Percentiles rank a stretch among this genome's conserved stretches.
Conservation (phyloP, 1,139 yeast genomes). For the Arxiozyma slooffiae region DNA sequence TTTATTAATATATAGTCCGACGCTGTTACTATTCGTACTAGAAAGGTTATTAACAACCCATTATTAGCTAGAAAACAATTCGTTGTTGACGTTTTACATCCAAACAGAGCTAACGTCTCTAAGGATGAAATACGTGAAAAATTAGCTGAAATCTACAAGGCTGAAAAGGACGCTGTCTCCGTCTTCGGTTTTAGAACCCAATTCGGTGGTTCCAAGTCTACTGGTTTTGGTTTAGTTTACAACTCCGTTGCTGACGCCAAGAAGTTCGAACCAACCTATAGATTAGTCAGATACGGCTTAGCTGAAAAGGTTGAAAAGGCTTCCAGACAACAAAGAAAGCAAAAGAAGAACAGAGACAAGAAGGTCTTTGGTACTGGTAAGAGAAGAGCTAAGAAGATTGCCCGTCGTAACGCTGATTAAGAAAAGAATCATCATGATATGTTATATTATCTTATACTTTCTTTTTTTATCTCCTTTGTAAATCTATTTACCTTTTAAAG, state of each 20-base stretch:
- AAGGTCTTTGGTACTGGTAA: slow-evolving; percentile 97
- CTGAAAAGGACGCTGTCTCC: slow-evolving; percentile 96
- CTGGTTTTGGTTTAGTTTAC: slow-evolving; percentile 99
- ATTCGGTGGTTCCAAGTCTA: slow-evolving; percentile 99
- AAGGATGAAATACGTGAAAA: slow-evolving; percentile 99
- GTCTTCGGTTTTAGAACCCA: slow-evolving; percentile 99
- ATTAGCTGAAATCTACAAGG: slow-evolving; percentile 92
- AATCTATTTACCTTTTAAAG: slow-evolving; percentile 3
- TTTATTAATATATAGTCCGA: slow-evolving; percentile 40
- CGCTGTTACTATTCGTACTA: slow-evolving; percentile 99
- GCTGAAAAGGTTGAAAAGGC: slow-evolving; percentile 94
- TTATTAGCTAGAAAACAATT: slow-evolving; percentile 99
- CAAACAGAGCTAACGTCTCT: slow-evolving; percentile 98
- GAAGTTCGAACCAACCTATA: slow-evolving; percentile 98
- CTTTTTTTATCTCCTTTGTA: slow-evolving; percentile 3
- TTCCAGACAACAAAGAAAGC: slow-evolving; percentile 99
- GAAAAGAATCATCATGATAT: not conserved
- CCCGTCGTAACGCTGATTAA: slow-evolving; percentile 44
- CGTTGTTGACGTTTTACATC: slow-evolving; percentile 98
- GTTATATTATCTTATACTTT: not conserved
- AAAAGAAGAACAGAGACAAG: slow-evolving; percentile 99
- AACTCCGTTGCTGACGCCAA: slow-evolving; percentile 96
- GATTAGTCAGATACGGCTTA: slow-evolving; percentile 98
- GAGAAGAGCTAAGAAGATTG: slow-evolving; percentile 87
- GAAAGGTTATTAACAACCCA: slow-evolving; percentile 99